A percentile compares a stretch with the other conserved stretches of the same genome.
These are phyloP conservation scores for Exutisphaerella laricina DNA, from an alignment of 2,329 filamentous ascomycete species.

Conservation along the genomic window DNA sequence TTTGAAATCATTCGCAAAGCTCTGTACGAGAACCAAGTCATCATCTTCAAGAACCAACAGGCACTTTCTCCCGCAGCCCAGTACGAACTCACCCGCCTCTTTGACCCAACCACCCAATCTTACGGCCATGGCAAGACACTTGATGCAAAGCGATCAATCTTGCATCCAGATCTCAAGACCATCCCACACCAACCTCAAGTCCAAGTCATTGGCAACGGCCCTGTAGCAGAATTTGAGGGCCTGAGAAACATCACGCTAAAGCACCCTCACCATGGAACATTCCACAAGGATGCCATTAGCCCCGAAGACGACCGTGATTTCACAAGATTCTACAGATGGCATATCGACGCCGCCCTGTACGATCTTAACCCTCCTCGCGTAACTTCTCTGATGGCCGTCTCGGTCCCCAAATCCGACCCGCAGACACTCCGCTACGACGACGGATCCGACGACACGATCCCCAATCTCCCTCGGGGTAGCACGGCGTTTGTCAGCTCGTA, in stretches of 20 bases:
- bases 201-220: conserved; percentile 73
- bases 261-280: conserved; percentile 73
- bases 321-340: conserved; percentile 68
- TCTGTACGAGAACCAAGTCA: conserved; percentile 62
- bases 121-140: conserved; percentile 75
- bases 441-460: conserved; percentile 58
- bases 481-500: conserved; percentile 71
- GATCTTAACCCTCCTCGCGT: conserved; percentile 67
- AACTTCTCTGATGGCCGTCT: conserved; percentile 68
- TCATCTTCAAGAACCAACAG: conserved; percentile 64
- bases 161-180: conserved; percentile 75
- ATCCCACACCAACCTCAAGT: conserved; percentile 74
- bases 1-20: conserved; percentile 59
- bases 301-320: conserved; percentile 54
- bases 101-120: conserved; percentile 59
- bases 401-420: conserved; percentile 59
- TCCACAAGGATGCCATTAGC: conserved; percentile 62
- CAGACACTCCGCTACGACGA: conserved; percentile 71
- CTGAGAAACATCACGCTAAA: conserved; percentile 61
- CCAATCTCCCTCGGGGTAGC: conserved; percentile 66
- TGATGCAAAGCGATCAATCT: conserved; percentile 58
- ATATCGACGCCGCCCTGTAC: conserved; percentile 74
- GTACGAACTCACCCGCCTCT: conserved; percentile 66
- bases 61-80: conserved; percentile 63
- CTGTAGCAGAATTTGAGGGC: conserved; percentile 64